A percentile compares a stretch with the other conserved stretches of the same genome.
phyloP scores from a whole-genome alignment of 495 filamentous ascomycete species.

The Polyplosphaeria fusca region DNA sequence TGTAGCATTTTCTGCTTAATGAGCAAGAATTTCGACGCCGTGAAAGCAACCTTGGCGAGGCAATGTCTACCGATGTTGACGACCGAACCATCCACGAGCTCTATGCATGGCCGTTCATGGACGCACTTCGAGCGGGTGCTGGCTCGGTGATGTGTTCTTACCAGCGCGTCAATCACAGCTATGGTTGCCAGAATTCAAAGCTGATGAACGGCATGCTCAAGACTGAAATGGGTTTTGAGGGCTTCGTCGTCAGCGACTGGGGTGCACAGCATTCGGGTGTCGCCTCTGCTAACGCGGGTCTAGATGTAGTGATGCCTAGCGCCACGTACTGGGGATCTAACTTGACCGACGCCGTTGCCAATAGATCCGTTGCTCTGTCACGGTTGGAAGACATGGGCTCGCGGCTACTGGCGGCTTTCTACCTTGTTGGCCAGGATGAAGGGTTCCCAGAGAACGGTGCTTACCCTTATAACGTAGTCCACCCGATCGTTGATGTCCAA shows the following conservation, averaged over 20 bases:
- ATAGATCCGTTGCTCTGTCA: constrained; percentile 34
- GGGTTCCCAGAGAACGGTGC: constrained; percentile 9
- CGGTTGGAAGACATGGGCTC: constrained; percentile 38
- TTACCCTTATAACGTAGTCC: not conserved
- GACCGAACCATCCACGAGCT: constrained; percentile 41
- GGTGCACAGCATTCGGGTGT: constrained; percentile 32
- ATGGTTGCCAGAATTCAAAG: constrained; percentile 39
- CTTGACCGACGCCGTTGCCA: constrained; percentile 30
- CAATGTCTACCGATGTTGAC: constrained; percentile 29
- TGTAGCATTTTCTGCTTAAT: constrained; percentile 32
- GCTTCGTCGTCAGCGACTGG: constrained; percentile 44
- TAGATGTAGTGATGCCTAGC: constrained; percentile 38
- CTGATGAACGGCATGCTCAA: constrained; percentile 50
- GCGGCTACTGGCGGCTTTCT: constrained; percentile 37
- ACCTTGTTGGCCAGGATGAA: constrained; percentile 29
- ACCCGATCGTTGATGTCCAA: constrained; percentile 53
- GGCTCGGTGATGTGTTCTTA: constrained; percentile 41
- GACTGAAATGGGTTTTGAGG: constrained; percentile 54
- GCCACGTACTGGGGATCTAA: constrained; percentile 34
- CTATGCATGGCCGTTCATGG: constrained; percentile 39
- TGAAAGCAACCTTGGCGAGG: not conserved
- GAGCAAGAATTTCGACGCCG: constrained; percentile 29
- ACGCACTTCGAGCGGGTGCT: constrained; percentile 35
- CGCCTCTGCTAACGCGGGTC: constrained; percentile 24
- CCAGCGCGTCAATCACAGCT: constrained; percentile 40